Evolutionary conservation across 1,139 yeast species (phyloP).

Genomic region (Yamadazyma dendronema): DNA sequence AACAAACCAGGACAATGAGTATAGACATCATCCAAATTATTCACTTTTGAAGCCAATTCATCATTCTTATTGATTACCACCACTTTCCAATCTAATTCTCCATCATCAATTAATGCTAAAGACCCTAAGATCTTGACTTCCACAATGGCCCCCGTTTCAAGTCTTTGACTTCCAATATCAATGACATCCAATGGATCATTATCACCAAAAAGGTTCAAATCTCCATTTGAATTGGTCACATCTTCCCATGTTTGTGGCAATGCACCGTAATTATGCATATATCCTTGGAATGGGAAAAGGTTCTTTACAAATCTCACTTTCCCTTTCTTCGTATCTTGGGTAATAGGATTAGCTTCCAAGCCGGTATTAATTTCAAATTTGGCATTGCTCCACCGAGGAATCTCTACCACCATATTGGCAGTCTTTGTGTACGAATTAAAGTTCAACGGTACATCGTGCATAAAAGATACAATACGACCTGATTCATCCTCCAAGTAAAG

Average conservation of each 20-base stretch:
- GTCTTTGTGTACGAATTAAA: conserved; percentile 64
- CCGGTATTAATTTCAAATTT: conserved; percentile 80
- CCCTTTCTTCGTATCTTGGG: conserved; percentile 85
- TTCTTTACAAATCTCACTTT: conserved; percentile 80
- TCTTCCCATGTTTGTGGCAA: conserved; percentile 97
- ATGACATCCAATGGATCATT: conserved; percentile 90
- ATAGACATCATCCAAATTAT: conserved; percentile 76
- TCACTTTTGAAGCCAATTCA: conserved; percentile 68
- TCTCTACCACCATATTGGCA: conserved; percentile 84
- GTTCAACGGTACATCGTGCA: conserved; percentile 74
- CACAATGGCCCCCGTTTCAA: conserved; percentile 72
- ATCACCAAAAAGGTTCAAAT: conserved; percentile 75
- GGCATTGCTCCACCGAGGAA: conserved; percentile 90
- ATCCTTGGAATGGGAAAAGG: conserved; percentile 88
- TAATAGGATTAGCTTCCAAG: conserved; percentile 70
- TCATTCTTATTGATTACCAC: conserved; percentile 74
- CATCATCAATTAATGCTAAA: conserved; percentile 86
- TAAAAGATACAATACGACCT: conserved; percentile 71
- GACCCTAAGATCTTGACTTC: conserved; percentile 84
- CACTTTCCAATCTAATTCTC: conserved; percentile 93
- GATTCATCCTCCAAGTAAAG: conserved; percentile 45
- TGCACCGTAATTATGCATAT: conserved; percentile 91
- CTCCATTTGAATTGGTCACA: conserved; percentile 63
- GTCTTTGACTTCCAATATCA: conserved; percentile 77
- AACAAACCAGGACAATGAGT: conserved; percentile 76